These are phyloP conservation scores for Lagenidium sp. DNA, from an alignment of 352 stramenopile genomes.

Conservation along the genomic window DNA sequence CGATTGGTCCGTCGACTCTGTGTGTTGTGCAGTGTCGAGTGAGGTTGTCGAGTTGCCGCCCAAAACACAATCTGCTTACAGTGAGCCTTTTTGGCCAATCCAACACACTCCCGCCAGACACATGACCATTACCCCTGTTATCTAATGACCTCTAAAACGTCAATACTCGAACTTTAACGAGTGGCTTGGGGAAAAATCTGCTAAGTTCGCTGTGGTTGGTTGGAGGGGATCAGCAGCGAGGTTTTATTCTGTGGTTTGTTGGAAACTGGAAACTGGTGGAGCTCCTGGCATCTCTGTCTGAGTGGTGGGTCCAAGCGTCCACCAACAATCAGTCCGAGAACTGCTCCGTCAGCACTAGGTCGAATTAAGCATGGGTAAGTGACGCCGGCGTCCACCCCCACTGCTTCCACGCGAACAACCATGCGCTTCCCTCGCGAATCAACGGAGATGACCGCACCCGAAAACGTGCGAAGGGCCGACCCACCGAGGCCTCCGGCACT, in stretches of 20 bases:
- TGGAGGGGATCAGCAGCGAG: no score
- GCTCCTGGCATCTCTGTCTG: constrained; percentile 7
- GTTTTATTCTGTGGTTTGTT: no score
- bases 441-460: constrained; percentile 22
- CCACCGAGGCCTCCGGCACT: no score
- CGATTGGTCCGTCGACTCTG: no score
- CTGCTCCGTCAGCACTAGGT: constrained; percentile 64
- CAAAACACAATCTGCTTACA: no score
- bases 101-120: constrained; percentile 19
- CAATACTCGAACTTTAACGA: no score
- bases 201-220: constrained; percentile 23
- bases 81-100: constrained; percentile 30
- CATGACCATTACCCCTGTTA: no score
- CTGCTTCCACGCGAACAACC: constrained; percentile 9
- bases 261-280: constrained; percentile 4
- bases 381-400: constrained; percentile 14
- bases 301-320: no score
- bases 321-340: constrained; percentile 55
- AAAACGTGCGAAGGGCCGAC: constrained; percentile 13
- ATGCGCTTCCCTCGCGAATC: constrained; percentile 17
- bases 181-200: no score
- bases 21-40: no score
- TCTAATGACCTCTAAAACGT: no score
- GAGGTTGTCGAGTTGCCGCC: no score
- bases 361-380: constrained; percentile 78